A percentile compares a stretch with the other conserved stretches of the same genome.
These are phyloP conservation scores for Candida oleophila DNA, from an alignment of 805 yeast species.

Conservation along the genomic window DNA sequence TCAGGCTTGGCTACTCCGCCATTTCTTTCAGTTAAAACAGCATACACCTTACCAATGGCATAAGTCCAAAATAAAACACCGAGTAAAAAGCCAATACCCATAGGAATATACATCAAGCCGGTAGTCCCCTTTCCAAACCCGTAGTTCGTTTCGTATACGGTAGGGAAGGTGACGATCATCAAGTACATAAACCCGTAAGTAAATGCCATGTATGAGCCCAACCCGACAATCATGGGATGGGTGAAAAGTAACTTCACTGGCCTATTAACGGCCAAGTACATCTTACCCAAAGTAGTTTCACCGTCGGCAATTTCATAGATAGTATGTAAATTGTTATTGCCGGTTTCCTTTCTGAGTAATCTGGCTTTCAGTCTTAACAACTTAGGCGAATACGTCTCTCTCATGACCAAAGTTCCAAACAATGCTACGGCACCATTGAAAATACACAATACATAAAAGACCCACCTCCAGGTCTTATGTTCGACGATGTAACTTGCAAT, in stretches of 20 bases:
- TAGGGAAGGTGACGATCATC: slow-evolving; percentile 40
- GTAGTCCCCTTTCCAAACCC: slow-evolving; percentile 30
- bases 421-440: slow-evolving; percentile 35
- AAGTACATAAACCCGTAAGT: slow-evolving; percentile 42
- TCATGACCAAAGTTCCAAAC: slow-evolving; percentile 27
- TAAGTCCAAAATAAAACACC: slow-evolving; percentile 34
- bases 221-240: slow-evolving; percentile 39
- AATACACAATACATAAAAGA: slow-evolving; percentile 31
- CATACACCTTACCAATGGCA: slow-evolving; percentile 24
- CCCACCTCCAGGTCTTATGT: slow-evolving; percentile 36
- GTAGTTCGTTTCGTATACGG: slow-evolving; percentile 27
- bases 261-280: slow-evolving; percentile 25
- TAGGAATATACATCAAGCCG: slow-evolving; percentile 39
- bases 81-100: slow-evolving; percentile 35
- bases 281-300: slow-evolving; percentile 20
- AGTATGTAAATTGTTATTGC: slow-evolving; percentile 36
- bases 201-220: slow-evolving; percentile 43
- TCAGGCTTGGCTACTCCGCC: slow-evolving; percentile 38
- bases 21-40: slow-evolving; percentile 21
- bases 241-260: slow-evolving; percentile 32
- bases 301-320: slow-evolving; percentile 34
- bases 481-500: slow-evolving; percentile 35
- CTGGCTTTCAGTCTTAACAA: slow-evolving; percentile 28
- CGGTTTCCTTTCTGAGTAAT: slow-evolving; percentile 29
- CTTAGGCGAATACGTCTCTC: slow-evolving; percentile 37